These are phyloP conservation scores for Nemania bipapillata DNA, from an alignment of 2,329 filamentous ascomycete genomes.

Conservation along the genomic window DNA sequence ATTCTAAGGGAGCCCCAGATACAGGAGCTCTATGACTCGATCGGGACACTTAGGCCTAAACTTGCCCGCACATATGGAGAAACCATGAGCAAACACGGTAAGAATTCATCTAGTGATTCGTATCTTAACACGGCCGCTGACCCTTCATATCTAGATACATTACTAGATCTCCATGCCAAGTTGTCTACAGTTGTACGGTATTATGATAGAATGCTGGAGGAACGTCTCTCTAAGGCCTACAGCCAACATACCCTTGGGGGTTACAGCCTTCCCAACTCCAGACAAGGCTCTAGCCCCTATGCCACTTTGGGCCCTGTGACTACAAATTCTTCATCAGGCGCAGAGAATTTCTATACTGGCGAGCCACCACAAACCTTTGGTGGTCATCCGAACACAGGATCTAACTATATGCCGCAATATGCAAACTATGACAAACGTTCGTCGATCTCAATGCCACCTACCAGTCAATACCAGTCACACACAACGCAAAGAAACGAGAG, in stretches of 20 bases:
- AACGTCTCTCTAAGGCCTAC: conserved; percentile 91
- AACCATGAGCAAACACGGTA: conserved; percentile 99
- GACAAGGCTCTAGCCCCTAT: conserved; percentile 72
- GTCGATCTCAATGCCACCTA: conserved; percentile 55
- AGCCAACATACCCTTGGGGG: conserved; percentile 78
- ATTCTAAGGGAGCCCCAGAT: conserved; percentile 98
- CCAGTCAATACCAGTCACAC: conserved; percentile 59
- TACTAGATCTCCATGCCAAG: conserved; percentile 94
- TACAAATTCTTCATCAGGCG: conserved; percentile 62
- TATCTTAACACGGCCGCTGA: conserved; percentile 50
- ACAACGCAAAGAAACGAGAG: conserved; percentile 62
- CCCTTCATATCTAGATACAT: conserved; percentile 70
- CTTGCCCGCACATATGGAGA: conserved; percentile 95
- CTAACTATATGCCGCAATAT: conserved; percentile 63
- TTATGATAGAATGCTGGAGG: conserved; percentile 97
- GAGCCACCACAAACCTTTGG: conserved; percentile 64
- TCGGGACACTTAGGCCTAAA: conserved; percentile 91
- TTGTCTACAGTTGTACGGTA: conserved; percentile 95
- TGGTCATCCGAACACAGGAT: conserved; percentile 61
- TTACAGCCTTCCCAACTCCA: conserved; percentile 67
- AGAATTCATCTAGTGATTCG: conserved; percentile 47
- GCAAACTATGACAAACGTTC: conserved; percentile 57
- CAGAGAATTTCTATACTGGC: conserved; percentile 85
- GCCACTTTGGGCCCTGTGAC: conserved; percentile 72
- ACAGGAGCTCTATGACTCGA: conserved; percentile 96